phyloP scores from a whole-genome alignment of 352 stramenopile genomes.

The Phytopythium aichiense region DNA sequence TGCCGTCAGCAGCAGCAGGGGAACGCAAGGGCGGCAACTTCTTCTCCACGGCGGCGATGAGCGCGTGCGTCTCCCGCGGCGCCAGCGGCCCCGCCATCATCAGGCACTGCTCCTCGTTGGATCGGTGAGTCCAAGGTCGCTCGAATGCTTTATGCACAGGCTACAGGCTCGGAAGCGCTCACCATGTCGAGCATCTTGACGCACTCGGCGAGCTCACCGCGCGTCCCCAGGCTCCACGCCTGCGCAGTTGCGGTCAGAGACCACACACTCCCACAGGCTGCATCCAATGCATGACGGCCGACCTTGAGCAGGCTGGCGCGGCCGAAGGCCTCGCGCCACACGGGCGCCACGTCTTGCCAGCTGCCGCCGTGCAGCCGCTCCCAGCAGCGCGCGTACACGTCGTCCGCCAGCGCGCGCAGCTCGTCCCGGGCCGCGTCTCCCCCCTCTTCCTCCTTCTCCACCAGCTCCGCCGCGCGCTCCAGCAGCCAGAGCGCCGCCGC shows the following conservation, averaged over 20 bases:
- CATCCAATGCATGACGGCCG: too few species aligned
- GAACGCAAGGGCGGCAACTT: slow-evolving; percentile 9
- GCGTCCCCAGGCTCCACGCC: slow-evolving; percentile 27
- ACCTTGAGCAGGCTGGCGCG: slow-evolving; percentile 50
- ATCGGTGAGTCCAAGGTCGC: neutral
- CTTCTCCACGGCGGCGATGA: slow-evolving; percentile 39
- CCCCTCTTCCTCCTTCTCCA: slow-evolving; percentile 5
- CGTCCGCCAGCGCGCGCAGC: slow-evolving; percentile 13
- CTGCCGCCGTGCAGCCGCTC: slow-evolving; percentile 68
- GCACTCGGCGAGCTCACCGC: slow-evolving; percentile 21
- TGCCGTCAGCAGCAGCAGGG: too few species aligned
- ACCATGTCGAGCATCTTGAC: slow-evolving; percentile 66
- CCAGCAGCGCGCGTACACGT: slow-evolving; percentile 62
- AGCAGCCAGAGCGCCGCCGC: slow-evolving; percentile 43
- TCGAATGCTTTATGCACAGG: neutral
- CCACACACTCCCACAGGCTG: too few species aligned
- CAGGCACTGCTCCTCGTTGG: slow-evolving; percentile 22
- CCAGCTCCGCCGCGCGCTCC: slow-evolving; percentile 11
- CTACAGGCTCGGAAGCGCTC: neutral
- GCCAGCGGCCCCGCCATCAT: slow-evolving; percentile 74
- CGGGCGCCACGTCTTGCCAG: slow-evolving; percentile 54
- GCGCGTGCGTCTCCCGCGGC: slow-evolving; percentile 30
- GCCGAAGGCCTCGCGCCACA: slow-evolving; percentile 66
- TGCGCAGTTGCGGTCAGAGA: slow-evolving; percentile 2
- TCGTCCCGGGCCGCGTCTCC: neutral